Evolutionary conservation across 108 stramenopile genomes (phyloP).

Genomic region (Licmophora abbreviata): DNA sequence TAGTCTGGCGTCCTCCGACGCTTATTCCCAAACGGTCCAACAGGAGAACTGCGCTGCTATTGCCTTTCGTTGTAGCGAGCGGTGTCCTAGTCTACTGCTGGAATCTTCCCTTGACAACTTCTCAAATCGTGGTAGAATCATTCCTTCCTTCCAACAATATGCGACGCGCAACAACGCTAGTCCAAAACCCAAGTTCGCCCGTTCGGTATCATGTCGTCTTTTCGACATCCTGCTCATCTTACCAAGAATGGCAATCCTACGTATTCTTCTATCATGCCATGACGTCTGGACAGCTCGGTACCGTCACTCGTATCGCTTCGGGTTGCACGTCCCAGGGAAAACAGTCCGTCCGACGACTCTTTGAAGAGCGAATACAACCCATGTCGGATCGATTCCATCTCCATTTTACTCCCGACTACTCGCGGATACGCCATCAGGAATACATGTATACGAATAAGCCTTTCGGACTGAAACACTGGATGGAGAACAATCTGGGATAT

Average conservation of each 20-base stretch:
- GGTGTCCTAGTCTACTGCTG: no score
- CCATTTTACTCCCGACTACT: slow-evolving; percentile 69
- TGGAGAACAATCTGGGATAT: slow-evolving; percentile 54
- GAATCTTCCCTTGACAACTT: no score
- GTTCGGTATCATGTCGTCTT: slow-evolving; percentile 68
- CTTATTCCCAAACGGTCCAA: no score
- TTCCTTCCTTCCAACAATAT: no score
- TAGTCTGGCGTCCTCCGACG: no score
- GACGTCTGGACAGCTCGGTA: slow-evolving; percentile 68
- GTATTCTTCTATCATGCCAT: slow-evolving; percentile 78
- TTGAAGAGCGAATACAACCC: slow-evolving; percentile 27
- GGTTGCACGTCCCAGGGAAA: slow-evolving; percentile 27
- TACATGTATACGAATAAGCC: slow-evolving; percentile 95
- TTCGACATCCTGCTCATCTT: slow-evolving; percentile 80
- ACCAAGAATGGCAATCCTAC: slow-evolving; percentile 93
- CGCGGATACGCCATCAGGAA: slow-evolving; percentile 23
- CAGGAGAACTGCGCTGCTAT: no score
- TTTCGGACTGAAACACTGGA: slow-evolving; percentile 76
- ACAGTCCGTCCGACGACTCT: slow-evolving; percentile 1
- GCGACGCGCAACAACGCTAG: no score
- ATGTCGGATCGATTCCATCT: slow-evolving; percentile 54
- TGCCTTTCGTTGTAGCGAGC: no score
- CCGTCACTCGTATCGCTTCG: slow-evolving; percentile 87
- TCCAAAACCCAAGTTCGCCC: no score
- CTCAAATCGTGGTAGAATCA: no score